phyloP scores from a whole-genome alignment of 345 rosid species.

The Lepidium africanum region DNA sequence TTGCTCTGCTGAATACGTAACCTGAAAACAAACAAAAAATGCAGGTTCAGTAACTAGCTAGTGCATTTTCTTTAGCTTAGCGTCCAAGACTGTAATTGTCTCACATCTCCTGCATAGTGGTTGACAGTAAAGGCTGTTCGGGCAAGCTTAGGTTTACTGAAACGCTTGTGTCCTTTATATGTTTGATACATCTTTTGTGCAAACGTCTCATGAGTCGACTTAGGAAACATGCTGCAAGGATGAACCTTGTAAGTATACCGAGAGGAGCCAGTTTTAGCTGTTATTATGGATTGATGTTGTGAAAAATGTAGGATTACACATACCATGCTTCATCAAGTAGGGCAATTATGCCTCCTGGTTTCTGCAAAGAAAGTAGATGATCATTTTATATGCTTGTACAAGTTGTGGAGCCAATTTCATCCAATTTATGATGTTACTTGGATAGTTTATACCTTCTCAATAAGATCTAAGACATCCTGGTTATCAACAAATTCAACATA shows the following conservation, averaged over 20 bases:
- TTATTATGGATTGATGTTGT: neutral
- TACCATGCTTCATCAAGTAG: conserved; percentile 81
- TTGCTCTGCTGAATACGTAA: conserved; percentile 58
- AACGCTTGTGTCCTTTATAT: conserved; percentile 61
- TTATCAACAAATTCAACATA: conserved; percentile 73
- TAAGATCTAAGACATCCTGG: conserved; percentile 69
- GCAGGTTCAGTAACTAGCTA: conserved; percentile 12
- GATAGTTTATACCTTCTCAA: conserved; percentile 46
- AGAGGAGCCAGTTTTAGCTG: neutral
- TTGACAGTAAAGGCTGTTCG: conserved; percentile 64
- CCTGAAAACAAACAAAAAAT: conserved; percentile 36
- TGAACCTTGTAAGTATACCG: neutral
- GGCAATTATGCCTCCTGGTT: conserved; percentile 77
- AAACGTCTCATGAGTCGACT: conserved; percentile 78
- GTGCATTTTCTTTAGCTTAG: neutral
- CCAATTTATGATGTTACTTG: neutral
- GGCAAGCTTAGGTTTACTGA: conserved; percentile 70
- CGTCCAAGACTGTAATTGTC: conserved; percentile 3
- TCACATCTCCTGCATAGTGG: conserved; percentile 79
- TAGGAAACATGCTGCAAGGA: conserved; percentile 69
- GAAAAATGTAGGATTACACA: conserved; percentile 9
- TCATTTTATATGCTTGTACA: neutral
- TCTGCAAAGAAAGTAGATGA: conserved; percentile 39
- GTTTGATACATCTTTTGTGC: conserved; percentile 76
- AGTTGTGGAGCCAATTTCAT: neutral